Percentiles rank a stretch among this genome's conserved stretches.
These are phyloP conservation scores for Acanthamoeba culbertsoni DNA, from an alignment of 208 protist species.

Conservation along the genomic window DNA sequence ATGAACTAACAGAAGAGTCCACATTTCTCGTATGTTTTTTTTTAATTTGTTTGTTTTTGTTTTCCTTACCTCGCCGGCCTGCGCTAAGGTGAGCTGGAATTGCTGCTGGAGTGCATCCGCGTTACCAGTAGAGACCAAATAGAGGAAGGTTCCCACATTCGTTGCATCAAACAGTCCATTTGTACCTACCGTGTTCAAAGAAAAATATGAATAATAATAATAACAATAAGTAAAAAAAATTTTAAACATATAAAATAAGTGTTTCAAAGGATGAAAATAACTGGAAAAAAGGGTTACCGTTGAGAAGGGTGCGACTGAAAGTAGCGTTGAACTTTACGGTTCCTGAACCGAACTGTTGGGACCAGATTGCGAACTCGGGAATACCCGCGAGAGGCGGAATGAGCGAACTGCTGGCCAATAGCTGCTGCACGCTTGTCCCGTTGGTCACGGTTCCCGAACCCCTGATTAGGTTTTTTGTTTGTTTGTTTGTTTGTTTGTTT, in stretches of 20 bases:
- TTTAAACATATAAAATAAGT: not conserved
- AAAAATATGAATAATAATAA: not conserved
- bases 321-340: not conserved
- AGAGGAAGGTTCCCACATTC: not conserved
- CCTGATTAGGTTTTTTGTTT: not conserved
- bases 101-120: not conserved
- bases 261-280: not conserved
- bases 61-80: not conserved
- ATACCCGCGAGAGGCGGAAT: not conserved
- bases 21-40: too few relatives aligned
- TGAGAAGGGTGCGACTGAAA: not conserved
- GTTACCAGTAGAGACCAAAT: not conserved
- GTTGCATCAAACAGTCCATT: not conserved
- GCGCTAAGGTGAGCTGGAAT: not conserved
- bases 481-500: not conserved
- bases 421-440: not conserved
- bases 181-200: not conserved
- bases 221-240: not conserved
- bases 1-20: not conserved
- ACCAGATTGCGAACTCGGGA: slow-evolving; percentile 36
- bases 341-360: not conserved
- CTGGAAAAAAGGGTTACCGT: not conserved
- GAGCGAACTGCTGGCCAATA: not conserved
- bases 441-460: not conserved
- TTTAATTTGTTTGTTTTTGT: too few relatives aligned